Base-by-base conservation (phyloP, 176 grass and related monocot genomes). In the Saccharum spontaneum region DNA sequence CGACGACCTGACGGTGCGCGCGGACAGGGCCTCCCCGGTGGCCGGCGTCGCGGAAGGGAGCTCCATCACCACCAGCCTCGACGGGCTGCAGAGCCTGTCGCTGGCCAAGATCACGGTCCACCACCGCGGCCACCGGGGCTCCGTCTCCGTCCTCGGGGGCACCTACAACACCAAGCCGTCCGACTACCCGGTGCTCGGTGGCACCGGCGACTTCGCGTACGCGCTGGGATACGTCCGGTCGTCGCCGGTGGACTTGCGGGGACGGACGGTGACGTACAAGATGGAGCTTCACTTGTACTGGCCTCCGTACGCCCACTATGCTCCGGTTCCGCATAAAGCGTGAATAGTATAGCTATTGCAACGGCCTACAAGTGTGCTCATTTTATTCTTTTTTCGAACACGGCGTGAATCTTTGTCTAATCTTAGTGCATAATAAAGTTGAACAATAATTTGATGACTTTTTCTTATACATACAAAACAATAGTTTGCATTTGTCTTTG, bases 151-250 rank as follows among this genome's bases (percentile, higher is more conserved):
- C 46, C 38, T 95, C 22, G 93, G 93, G 7, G 88, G 85, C 13
- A 92, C 90, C 20, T 75, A 95, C 74, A 95, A 95, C 83, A 92
- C 86, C 39, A 68, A 39, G 85, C 74, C 86, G 20, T 88, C 93
- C 1, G 90, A 95, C 76, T 79, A 90, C 86, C 90, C 85, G 1
- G 79, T 95, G 20, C 57, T 89, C 7, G 86, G 88, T 3, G 93
- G 93, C 69, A 92, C 88, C 15, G 86, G 87, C 15, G 90, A 95
- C 64, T 95, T 92, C 71, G 63, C 68, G 12, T 95, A 91, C 78
- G 82, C 59, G 6, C 26, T 84, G 30, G 93, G 88, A 7, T 87
- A 90, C 71, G 43, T 90, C 33, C 67, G 78, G 12, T 92, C 90
- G 55, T 90, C 90, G 22, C 93, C 90, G 59, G 24, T 88, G 68